phyloP scores from a whole-genome alignment of 2,329 filamentous ascomycete genomes.

The Hypomyces perniciosus region DNA sequence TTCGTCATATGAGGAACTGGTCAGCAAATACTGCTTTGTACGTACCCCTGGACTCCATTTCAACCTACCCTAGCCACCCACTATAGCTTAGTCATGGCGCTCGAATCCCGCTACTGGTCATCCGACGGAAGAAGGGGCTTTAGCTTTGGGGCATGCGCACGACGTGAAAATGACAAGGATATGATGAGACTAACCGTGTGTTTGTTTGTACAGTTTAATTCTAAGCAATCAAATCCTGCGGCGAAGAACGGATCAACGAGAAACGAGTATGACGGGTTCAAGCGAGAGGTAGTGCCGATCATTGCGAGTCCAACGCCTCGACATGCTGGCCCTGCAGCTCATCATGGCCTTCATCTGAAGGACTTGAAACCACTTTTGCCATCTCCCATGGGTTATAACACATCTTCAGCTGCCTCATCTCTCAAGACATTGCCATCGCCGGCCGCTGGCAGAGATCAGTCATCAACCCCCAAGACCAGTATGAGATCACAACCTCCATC shows the following conservation, averaged over 20 bases:
- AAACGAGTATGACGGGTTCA: constrained; percentile 3
- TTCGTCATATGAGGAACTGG: constrained; percentile 89
- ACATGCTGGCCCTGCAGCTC: constrained; percentile 35
- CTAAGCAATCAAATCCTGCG: constrained; percentile 49
- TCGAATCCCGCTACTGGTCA: constrained; percentile 5
- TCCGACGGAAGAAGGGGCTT: constrained; percentile 6
- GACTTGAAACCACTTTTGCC: constrained; percentile 14
- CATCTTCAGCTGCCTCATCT: constrained; percentile 13
- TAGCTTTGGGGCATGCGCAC: not conserved
- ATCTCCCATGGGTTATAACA: constrained; percentile 16
- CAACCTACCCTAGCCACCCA: constrained; percentile 20
- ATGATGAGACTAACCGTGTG: constrained; percentile 33
- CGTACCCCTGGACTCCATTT: constrained; percentile 51
- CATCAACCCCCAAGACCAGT: constrained; percentile 29
- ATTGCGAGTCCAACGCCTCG: not conserved
- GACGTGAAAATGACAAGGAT: constrained; percentile 18
- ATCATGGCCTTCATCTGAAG: constrained; percentile 34
- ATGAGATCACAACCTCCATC: constrained; percentile 39
- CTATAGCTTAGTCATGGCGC: constrained; percentile 14
- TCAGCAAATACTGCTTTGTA: constrained; percentile 99
- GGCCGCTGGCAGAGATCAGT: constrained; percentile 18
- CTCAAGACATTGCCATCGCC: constrained; percentile 23
- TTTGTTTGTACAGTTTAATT: constrained; percentile 48
- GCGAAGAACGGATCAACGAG: constrained; percentile 38
- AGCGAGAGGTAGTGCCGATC: not conserved